Conservation (phyloP, 257 asterid species). For the Capsicum pubescens region DNA sequence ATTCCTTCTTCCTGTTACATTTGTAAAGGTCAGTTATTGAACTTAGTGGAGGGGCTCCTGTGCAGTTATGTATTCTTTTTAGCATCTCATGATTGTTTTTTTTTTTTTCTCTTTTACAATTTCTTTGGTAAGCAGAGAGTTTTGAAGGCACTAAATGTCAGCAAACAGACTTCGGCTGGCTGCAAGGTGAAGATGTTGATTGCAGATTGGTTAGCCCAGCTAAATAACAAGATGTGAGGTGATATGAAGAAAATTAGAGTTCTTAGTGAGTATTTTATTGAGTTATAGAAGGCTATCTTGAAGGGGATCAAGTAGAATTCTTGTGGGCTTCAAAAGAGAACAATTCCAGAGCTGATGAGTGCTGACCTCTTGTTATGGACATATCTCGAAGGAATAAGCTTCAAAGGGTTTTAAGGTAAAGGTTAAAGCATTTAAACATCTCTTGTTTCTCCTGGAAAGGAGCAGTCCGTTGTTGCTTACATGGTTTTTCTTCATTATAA, state of each 20-base stretch:
- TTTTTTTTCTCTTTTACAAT: not conserved
- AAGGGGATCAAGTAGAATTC: conserved; percentile 79
- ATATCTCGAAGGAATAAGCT: conserved; percentile 79
- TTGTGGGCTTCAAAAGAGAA: conserved; percentile 94
- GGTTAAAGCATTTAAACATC: not conserved
- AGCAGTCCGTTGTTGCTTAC: not conserved
- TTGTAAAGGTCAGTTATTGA: not conserved
- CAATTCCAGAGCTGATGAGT: conserved; percentile 68
- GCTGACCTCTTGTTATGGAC: conserved; percentile 95
- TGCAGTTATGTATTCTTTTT: not conserved
- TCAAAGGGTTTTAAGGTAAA: conserved; percentile 71
- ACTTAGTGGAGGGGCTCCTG: not conserved
- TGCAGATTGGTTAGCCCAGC: conserved; percentile 94
- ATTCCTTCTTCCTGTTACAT: conserved; percentile 11
- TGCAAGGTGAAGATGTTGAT: conserved; percentile 94
- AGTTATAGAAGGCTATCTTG: conserved; percentile 87
- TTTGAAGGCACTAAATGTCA: conserved; percentile 85
- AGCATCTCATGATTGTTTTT: conserved; percentile 16
- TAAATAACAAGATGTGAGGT: conserved; percentile 90
- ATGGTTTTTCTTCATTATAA: conserved; percentile 28
- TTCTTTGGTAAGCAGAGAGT: conserved; percentile 61
- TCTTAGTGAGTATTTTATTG: conserved; percentile 78
- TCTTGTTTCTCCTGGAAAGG: conserved; percentile 18
- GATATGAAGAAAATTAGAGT: conserved; percentile 79
- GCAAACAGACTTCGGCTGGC: conserved; percentile 79